These are phyloP conservation scores for Cicer pinnatifidum DNA, from an alignment of 306 rosid species.

Conservation along the genomic window DNA sequence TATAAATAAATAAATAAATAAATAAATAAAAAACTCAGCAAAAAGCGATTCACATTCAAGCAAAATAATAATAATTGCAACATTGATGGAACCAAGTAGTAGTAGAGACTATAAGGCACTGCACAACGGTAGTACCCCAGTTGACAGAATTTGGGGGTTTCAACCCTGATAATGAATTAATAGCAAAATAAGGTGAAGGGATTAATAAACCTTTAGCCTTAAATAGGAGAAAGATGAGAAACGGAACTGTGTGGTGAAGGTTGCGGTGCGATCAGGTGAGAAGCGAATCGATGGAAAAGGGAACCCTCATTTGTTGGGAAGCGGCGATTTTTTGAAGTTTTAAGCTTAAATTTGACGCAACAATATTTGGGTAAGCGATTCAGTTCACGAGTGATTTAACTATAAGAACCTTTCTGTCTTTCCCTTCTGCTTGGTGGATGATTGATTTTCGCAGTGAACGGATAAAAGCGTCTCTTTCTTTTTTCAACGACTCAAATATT, in stretches of 20 bases:
- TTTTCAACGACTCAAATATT: not conserved
- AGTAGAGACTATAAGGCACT: not conserved
- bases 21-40: conserved; percentile 20
- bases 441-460: not conserved
- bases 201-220: conserved; percentile 25
- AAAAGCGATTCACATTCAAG: not conserved
- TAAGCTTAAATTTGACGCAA: conserved; percentile 41
- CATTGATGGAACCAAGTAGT: conserved; percentile 7
- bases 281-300: not conserved
- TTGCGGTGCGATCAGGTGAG: conserved; percentile 6
- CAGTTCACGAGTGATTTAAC: not conserved
- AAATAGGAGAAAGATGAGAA: conserved; percentile 22
- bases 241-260: not conserved
- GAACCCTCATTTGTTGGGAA: conserved; percentile 26
- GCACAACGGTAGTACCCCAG: not conserved
- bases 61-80: not conserved
- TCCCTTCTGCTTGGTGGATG: not conserved
- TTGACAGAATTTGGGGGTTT: conserved; percentile 28
- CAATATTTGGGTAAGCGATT: not conserved
- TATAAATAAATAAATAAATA: not conserved
- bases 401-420: not conserved
- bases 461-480: not conserved
- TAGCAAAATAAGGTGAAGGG: conserved; percentile 3
- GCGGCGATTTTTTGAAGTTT: not conserved
- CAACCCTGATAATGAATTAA: not conserved